phyloP scores from a whole-genome alignment of 2,329 filamentous ascomycete species.

The Exserohilum turcica region DNA sequence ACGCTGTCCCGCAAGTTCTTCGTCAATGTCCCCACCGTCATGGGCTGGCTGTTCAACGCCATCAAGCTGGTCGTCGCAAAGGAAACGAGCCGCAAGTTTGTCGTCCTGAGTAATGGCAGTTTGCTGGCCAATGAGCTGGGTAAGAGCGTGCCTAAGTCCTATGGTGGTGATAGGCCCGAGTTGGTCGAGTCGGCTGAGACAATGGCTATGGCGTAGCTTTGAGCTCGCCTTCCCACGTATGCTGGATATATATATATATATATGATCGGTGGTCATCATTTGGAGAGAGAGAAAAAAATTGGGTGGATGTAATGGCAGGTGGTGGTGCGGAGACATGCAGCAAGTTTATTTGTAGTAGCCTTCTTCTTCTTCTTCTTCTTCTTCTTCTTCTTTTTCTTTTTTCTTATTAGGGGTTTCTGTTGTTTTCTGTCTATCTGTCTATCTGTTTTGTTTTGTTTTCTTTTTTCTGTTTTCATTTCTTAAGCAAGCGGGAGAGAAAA shows the following conservation, averaged over 20 bases:
- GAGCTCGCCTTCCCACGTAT: neutral
- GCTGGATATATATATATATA: too few species aligned
- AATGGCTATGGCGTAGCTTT: slow-evolving; percentile 46
- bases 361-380: neutral
- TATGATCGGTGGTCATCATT: neutral
- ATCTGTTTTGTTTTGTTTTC: neutral
- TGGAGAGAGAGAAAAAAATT: slow-evolving; percentile 1
- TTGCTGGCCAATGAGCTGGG: slow-evolving; percentile 71
- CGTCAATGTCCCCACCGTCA: slow-evolving; percentile 87
- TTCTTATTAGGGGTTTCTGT: too few species aligned
- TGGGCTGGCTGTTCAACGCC: slow-evolving; percentile 72
- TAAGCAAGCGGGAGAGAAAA: too few species aligned
- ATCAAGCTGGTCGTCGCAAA: slow-evolving; percentile 55
- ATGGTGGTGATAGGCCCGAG: slow-evolving; percentile 73
- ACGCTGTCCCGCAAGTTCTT: slow-evolving; percentile 92
- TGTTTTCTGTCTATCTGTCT: neutral
- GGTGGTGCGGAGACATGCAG: too few species aligned
- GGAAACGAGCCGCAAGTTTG: slow-evolving; percentile 57
- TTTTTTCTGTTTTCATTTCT: neutral
- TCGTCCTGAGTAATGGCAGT: slow-evolving; percentile 62
- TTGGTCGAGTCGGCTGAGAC: slow-evolving; percentile 53
- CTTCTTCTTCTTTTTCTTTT: neutral
- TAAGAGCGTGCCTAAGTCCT: slow-evolving; percentile 70
- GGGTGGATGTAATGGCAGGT: slow-evolving; percentile 24
- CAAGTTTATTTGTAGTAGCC: too few species aligned